Evolutionary conservation across 768 basidiomycete genomes (phyloP), one percentile per base, ranked within the genome.

Genomic region (Tylopilus sp.): DNA sequence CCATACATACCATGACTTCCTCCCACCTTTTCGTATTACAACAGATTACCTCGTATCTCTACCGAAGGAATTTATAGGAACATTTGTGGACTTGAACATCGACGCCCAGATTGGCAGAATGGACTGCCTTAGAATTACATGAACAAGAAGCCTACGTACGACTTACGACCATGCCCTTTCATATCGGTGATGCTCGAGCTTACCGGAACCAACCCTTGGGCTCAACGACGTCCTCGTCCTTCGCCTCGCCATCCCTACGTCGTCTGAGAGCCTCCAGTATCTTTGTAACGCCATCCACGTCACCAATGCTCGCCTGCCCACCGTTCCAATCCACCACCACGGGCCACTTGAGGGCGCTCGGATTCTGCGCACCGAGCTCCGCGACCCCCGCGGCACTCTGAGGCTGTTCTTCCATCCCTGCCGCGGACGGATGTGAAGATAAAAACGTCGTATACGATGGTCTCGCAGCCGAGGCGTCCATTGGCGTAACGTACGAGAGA

Each of bases 251-350:
- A 56, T 90, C 89, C 50, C 88, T 72, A 52, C 74, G 78, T 71
- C 81, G 80, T 61, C 87, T 72, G 50, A 91, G 56, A 25, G 70
- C 73, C 57, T 91, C 89, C 63, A 91, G 61, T 16, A 91, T 85
- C 2, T 64, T 63, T 49, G 78, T 79, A n/a, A 89, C 89, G 19
- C 84, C 83, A 7, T 87, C 85, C 17, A 84, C 72, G 54, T 86
- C 82, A 0, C 89, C 89, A 0, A 89, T 70, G 19, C 78, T 77
- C 11, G 82, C 86, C 37, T 76, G 76, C 2, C 89, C 89, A 22
- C 74, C 78, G 16, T 74, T 70, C 89, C 89, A 91, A 59, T 91
- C 83, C 2, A 91, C 89, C 0, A 91, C 86, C 42, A 91, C 78
- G 0, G 89, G 89, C 87, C 87, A 91, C 54, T 83, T 87, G 58